A percentile compares a stretch with the other conserved stretches of the same genome.
These are phyloP conservation scores for Quercus wislizeni DNA, from an alignment of 306 rosid species.

Conservation along the genomic window DNA sequence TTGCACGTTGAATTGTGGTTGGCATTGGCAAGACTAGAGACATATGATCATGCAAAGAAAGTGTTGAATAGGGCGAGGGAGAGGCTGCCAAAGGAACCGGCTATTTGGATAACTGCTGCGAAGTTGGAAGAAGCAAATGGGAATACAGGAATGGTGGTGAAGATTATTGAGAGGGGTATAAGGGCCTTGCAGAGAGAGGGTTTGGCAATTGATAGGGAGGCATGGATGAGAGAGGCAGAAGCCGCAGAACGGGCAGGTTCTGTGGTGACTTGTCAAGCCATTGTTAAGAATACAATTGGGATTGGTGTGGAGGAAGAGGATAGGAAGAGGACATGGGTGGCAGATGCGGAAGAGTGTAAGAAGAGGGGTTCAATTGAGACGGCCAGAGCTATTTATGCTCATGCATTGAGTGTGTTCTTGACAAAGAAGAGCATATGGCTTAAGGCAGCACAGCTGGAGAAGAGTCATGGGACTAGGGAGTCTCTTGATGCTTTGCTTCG, in stretches of 20 bases:
- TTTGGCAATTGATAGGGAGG: constrained; percentile 70
- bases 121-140: constrained; percentile 97
- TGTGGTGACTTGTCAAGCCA: constrained; percentile 76
- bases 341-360: constrained; percentile 96
- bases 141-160: constrained; percentile 75
- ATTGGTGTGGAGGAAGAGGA: constrained; percentile 94
- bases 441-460: constrained; percentile 93
- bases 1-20: constrained; percentile 91
- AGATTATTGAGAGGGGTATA: constrained; percentile 84
- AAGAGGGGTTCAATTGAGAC: constrained; percentile 89
- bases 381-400: constrained; percentile 84
- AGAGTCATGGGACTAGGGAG: constrained; percentile 88
- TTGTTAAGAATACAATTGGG: constrained; percentile 66
- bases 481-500: constrained; percentile 86
- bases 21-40: constrained; percentile 85
- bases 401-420: constrained; percentile 77
- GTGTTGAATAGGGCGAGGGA: constrained; percentile 83
- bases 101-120: constrained; percentile 89
- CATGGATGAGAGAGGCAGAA: constrained; percentile 96
- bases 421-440: constrained; percentile 96
- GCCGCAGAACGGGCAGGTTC: constrained; percentile 89
- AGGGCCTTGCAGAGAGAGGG: constrained; percentile 84
- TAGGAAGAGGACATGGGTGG: constrained; percentile 95
- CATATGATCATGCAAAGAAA: constrained; percentile 76
- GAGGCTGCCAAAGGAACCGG: constrained; percentile 79